Conservation (phyloP, 2,329 filamentous ascomycete genomes). For the Tolypocladium ovalisporum region DNA sequence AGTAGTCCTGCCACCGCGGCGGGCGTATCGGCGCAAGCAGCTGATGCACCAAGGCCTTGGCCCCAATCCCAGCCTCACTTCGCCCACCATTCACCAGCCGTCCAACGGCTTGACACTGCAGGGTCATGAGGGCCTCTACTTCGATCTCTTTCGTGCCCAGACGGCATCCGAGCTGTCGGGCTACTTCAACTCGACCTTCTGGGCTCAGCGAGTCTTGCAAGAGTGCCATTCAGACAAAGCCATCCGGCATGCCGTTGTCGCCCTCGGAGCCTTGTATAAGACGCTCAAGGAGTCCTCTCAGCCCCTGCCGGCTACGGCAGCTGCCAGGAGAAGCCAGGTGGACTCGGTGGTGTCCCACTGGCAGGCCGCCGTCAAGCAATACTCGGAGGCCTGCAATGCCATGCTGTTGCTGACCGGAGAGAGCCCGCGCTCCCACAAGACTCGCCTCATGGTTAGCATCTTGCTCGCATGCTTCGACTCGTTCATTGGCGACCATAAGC, state of each 20-base stretch:
- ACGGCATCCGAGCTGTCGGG: constrained; percentile 54
- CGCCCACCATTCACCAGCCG: constrained; percentile 29
- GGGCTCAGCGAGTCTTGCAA: constrained; percentile 50
- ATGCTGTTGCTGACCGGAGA: constrained; percentile 33
- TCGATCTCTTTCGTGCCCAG: constrained; percentile 49
- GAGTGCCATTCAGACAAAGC: constrained; percentile 51
- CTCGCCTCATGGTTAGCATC: constrained; percentile 52
- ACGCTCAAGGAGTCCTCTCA: constrained; percentile 48
- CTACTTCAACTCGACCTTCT: constrained; percentile 57
- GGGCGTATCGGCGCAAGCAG: constrained; percentile 10
- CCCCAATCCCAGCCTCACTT: constrained; percentile 10
- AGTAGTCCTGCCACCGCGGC: constrained; percentile 20
- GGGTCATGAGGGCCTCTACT: constrained; percentile 45
- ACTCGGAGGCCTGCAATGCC: constrained; percentile 43
- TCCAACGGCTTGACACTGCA: constrained; percentile 34
- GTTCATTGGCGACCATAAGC: constrained; percentile 51
- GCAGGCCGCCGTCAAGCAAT: constrained; percentile 49
- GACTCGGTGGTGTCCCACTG: constrained; percentile 38
- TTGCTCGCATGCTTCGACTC: constrained; percentile 59
- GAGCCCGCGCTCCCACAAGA: constrained; percentile 36
- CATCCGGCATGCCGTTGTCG: constrained; percentile 55
- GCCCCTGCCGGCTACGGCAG: constrained; percentile 25
- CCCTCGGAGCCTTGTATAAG: constrained; percentile 56
- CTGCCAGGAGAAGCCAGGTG: constrained; percentile 11
- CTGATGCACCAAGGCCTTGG: background rate